Conservation (phyloP, 2,329 filamentous ascomycete genomes). For the Pyrenophora tritici-repentis region DNA sequence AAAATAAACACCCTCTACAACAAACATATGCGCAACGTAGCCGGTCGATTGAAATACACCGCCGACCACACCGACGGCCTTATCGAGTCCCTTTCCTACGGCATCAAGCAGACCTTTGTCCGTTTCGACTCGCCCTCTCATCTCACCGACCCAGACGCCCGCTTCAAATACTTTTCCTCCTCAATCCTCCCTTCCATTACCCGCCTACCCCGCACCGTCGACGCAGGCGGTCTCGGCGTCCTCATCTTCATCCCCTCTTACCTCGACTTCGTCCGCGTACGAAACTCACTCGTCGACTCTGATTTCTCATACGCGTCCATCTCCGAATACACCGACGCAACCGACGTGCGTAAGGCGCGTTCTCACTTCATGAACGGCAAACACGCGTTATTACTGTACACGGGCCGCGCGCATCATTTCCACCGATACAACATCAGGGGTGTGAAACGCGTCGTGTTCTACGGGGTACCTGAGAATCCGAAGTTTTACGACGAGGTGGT, state of each 20-base stretch:
- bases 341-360: conserved; percentile 80
- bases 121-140: conserved; percentile 76
- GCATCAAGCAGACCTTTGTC: conserved; percentile 84
- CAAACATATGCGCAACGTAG: conserved; percentile 76
- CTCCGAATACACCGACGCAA: conserved; percentile 81
- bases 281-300: conserved; percentile 86
- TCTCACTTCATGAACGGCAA: conserved; percentile 85
- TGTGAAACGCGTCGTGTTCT: conserved; percentile 84
- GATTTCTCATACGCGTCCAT: conserved; percentile 77
- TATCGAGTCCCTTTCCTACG: conserved; percentile 68
- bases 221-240: conserved; percentile 62
- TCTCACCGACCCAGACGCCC: conserved; percentile 77
- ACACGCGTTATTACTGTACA: conserved; percentile 85
- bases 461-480: conserved; percentile 87
- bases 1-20: conserved; percentile 83
- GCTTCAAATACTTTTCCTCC: conserved; percentile 89
- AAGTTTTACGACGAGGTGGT: conserved; percentile 78
- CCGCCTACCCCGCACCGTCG: conserved; percentile 67
- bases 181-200: conserved; percentile 77
- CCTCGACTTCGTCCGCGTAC: conserved; percentile 89
- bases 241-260: conserved; percentile 92
- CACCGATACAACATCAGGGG: conserved; percentile 82
- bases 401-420: conserved; percentile 96
- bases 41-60: conserved; percentile 76
- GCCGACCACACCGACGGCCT: conserved; percentile 71